Conservation (phyloP, 1,139 yeast genomes). For the Debaryomyces udenii region DNA sequence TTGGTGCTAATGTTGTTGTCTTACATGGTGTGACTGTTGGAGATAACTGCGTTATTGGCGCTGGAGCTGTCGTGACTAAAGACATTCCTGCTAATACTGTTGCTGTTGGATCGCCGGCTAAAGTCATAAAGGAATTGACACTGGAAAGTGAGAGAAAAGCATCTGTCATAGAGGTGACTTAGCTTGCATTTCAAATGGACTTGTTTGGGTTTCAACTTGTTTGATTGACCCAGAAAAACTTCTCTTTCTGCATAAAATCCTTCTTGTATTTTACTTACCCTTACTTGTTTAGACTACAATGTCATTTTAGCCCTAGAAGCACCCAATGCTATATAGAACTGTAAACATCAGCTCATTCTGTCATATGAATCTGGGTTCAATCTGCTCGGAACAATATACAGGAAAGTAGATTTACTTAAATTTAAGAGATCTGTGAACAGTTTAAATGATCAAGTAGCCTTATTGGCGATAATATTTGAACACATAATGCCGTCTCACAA, state of each 20-base stretch:
- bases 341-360: too few relatives aligned
- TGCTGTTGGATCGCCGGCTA: constrained; percentile 65
- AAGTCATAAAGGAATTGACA: constrained; percentile 39
- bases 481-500: constrained; percentile 13
- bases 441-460: too few relatives aligned
- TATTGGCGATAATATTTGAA: too few relatives aligned
- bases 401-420: background rate
- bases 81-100: constrained; percentile 56
- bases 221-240: too few relatives aligned
- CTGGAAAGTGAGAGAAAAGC: constrained; percentile 14
- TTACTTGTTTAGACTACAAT: too few relatives aligned
- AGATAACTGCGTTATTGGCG: constrained; percentile 63
- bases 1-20: constrained; percentile 57
- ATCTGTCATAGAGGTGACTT: constrained; percentile 3
- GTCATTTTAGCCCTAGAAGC: too few relatives aligned
- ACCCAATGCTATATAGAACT: too few relatives aligned
- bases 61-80: constrained; percentile 64
- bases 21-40: constrained; percentile 73
- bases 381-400: background rate
- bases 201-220: too few relatives aligned
- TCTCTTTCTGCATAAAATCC: too few relatives aligned
- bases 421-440: too few relatives aligned
- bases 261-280: too few relatives aligned
- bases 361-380: too few relatives aligned
- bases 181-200: background rate